Conservation (phyloP, 495 filamentous ascomycete species). For the Tuber calosporum region DNA sequence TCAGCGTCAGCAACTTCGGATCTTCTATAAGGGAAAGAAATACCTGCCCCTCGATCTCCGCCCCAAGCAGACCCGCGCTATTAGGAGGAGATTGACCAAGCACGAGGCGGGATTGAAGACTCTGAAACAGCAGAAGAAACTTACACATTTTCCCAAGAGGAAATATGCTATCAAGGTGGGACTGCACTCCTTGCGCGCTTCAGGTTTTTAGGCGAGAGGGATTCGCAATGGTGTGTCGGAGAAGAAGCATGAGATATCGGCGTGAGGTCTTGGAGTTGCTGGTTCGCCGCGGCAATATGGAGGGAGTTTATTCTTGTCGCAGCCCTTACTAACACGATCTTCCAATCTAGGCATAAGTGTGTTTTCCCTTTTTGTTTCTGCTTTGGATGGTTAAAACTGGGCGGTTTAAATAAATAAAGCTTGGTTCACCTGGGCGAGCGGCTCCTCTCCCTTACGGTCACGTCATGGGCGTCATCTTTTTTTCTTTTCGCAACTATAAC, state of each 20-base stretch:
- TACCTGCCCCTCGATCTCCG: constrained; percentile 95
- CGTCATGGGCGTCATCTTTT: constrained; percentile 29
- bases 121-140: constrained; percentile 88
- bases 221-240: no score
- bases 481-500: not conserved
- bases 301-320: not conserved
- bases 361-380: constrained; percentile 22
- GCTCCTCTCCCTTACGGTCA: constrained; percentile 26
- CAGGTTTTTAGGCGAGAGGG: not conserved
- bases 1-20: constrained; percentile 91
- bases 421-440: constrained; percentile 30
- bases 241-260: not conserved
- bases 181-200: constrained; percentile 7
- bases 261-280: not conserved
- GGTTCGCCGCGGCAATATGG: not conserved
- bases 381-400: constrained; percentile 29
- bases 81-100: constrained; percentile 83
- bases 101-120: constrained; percentile 73
- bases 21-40: constrained; percentile 99
- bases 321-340: constrained; percentile 10
- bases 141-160: constrained; percentile 92
- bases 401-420: constrained; percentile 32
- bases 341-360: constrained; percentile 33
- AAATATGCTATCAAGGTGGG: constrained; percentile 95
- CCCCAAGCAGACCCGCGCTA: constrained; percentile 91